Evolutionary conservation across 2,329 filamentous ascomycete species (phyloP), one percentile per base, ranked within the genome.

Genomic region (Neopestalotiopsis clavispora): DNA sequence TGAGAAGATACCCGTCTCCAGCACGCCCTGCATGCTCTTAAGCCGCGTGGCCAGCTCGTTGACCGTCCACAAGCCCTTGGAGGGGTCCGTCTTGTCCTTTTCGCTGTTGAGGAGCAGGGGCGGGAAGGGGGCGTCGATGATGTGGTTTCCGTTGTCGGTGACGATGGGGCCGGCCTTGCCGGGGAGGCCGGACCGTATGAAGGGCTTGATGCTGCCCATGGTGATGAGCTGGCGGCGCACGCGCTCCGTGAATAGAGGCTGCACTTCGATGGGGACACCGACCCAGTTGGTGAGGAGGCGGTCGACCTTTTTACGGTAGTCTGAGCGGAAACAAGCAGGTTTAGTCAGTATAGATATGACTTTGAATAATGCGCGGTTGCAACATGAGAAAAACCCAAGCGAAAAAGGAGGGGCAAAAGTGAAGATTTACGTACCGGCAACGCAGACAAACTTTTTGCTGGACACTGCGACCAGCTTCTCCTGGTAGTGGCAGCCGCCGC

Each of bases 401-500:
- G 30, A 40, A 59, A n/a, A 61, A 30, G n/a, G 38, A 23, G 45
- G 14, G 45, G 17, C 13, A n/a, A 49, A 10, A 42, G 45, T 40
- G 58, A 59, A 32, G 80, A 86, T 76, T 1, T 28, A 28, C 23
- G 23, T 81, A 93, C 91, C 92, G 68, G 94, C 94, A 69, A 97
- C 94, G 75, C 93, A 95, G 71, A 98, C 87, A 77, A 98, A 97
- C 78, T 93, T 93, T 81, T 90, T 92, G 3, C 94, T 92, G 64
- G 92, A 89, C 70, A 94, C 89, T 4, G 95, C 95, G 4, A 99
- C 95, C 45, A 99, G 86, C 85, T 99, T 99, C 84, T 99, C 96
- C 81, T 98, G 96, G 84, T 97, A 97, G 68, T 98, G 83, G 81
- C 96, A 99, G n/a, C 94, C 96, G 69, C 96, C 96, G 64, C 96